Conservation (phyloP, 371 early-diverging fungal genomes). For the Lichtheimia corymbifera region DNA sequence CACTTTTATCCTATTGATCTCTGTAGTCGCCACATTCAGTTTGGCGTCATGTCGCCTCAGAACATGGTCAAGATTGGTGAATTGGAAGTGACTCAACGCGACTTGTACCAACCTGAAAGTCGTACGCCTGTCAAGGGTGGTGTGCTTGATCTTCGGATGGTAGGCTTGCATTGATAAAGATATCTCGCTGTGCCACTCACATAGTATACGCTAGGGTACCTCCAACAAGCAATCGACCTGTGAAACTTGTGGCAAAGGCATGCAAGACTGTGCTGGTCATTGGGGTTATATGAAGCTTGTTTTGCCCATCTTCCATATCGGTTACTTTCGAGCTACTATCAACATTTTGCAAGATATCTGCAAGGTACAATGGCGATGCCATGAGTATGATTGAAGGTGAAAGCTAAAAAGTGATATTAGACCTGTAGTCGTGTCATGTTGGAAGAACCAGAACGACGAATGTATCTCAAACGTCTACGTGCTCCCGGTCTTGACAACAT, state of each 20-base stretch:
- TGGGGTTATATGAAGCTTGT: constrained; percentile 95
- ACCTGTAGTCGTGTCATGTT: constrained; percentile 87
- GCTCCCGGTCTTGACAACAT: constrained; percentile 82
- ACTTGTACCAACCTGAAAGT: constrained; percentile 86
- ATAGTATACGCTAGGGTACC: constrained; percentile 64
- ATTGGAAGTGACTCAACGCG: constrained; percentile 87
- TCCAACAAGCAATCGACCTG: constrained; percentile 87
- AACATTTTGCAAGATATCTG: constrained; percentile 96
- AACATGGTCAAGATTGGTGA: constrained; percentile 86
- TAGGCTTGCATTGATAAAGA: constrained; percentile 15
- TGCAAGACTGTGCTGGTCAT: constrained; percentile 97
- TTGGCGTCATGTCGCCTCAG: constrained; percentile 86
- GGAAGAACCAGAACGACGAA: constrained; percentile 79
- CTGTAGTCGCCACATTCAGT: constrained; percentile 82
- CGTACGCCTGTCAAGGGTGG: constrained; percentile 84
- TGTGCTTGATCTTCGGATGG: constrained; percentile 88
- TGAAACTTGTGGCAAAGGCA: constrained; percentile 89
- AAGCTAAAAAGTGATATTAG: constrained; percentile 33
- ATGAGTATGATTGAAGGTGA: not conserved
- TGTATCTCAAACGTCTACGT: constrained; percentile 72
- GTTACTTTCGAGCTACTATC: constrained; percentile 91
- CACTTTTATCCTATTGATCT: constrained; percentile 4
- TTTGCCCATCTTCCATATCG: constrained; percentile 98
- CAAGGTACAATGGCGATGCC: constrained; percentile 66
- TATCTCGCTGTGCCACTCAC: not conserved